phyloP scores from a whole-genome alignment of 176 grass and related monocot species.

The Lolium multiflorum region DNA sequence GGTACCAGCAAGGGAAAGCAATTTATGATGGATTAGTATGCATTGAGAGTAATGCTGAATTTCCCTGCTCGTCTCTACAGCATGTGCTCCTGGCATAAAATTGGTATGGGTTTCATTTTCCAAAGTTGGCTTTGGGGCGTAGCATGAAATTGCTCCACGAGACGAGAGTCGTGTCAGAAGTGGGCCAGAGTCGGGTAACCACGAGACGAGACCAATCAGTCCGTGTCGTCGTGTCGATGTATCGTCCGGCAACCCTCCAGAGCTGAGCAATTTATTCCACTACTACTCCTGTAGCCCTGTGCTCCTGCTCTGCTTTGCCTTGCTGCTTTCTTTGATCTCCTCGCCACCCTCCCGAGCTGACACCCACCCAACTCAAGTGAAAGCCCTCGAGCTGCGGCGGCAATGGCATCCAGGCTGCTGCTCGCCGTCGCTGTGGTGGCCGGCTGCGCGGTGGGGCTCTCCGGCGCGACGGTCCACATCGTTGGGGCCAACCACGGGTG shows the following conservation, averaged over 20 bases:
- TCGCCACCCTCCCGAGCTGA: not conserved
- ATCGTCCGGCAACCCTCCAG: not conserved
- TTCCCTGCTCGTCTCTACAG: too few relatives aligned
- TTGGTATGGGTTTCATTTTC: too few relatives aligned
- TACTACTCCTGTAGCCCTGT: not conserved
- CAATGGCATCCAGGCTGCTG: constrained; percentile 44
- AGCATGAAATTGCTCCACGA: not conserved
- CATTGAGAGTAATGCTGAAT: too few relatives aligned
- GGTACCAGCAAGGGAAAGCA: too few relatives aligned
- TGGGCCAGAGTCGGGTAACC: too few relatives aligned
- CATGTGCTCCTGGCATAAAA: too few relatives aligned
- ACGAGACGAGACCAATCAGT: too few relatives aligned
- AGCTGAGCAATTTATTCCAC: not conserved
- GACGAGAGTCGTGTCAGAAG: too few relatives aligned
- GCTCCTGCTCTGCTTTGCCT: not conserved
- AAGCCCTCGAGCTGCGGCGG: too few relatives aligned
- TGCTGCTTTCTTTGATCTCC: not conserved
- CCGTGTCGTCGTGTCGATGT: not conserved
- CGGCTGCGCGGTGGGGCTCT: constrained; percentile 1
- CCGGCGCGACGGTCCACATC: constrained; percentile 77
- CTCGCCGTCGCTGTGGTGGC: constrained; percentile 27
- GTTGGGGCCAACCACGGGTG: constrained; percentile 77
- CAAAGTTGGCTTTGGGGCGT: not conserved
- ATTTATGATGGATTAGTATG: too few relatives aligned
- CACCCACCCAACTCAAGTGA: too few relatives aligned